A percentile compares a stretch with the other conserved stretches of the same genome.
Evolutionary conservation across 169 alveolate genomes (phyloP).

Genomic region (Plasmodium billcollinsi): DNA sequence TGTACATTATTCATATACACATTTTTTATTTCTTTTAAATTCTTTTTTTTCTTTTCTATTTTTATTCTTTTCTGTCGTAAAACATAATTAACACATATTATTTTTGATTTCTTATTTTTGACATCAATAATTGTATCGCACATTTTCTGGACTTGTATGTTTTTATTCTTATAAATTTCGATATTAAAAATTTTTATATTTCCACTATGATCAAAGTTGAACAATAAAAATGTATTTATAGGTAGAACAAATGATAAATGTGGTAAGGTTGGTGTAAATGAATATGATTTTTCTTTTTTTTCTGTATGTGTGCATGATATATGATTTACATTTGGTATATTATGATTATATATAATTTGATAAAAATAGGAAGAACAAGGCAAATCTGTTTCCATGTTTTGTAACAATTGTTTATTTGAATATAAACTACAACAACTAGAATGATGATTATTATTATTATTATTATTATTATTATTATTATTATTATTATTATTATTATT

Average conservation of each 20-base stretch:
- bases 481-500: too few relatives aligned
- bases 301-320: neutral
- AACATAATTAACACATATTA: slow-evolving; percentile 48
- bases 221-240: slow-evolving; percentile 6
- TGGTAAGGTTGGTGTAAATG: too few relatives aligned
- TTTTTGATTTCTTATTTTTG: slow-evolving; percentile 63
- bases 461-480: too few relatives aligned
- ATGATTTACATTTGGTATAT: neutral
- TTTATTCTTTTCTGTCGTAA: slow-evolving; percentile 24
- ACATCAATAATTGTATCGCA: slow-evolving; percentile 51
- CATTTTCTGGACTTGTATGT: neutral
- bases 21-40: neutral
- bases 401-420: too few relatives aligned
- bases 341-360: slow-evolving; percentile 42
- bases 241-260: too few relatives aligned
- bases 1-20: too few relatives aligned
- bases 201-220: slow-evolving; percentile 51
- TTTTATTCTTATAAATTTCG: neutral
- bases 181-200: slow-evolving; percentile 21
- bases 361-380: neutral
- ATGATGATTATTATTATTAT: too few relatives aligned
- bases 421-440: neutral
- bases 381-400: neutral
- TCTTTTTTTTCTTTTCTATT: too few relatives aligned
- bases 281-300: neutral